phyloP scores from a whole-genome alignment of 768 basidiomycete genomes.

The Pholiota microspora region DNA sequence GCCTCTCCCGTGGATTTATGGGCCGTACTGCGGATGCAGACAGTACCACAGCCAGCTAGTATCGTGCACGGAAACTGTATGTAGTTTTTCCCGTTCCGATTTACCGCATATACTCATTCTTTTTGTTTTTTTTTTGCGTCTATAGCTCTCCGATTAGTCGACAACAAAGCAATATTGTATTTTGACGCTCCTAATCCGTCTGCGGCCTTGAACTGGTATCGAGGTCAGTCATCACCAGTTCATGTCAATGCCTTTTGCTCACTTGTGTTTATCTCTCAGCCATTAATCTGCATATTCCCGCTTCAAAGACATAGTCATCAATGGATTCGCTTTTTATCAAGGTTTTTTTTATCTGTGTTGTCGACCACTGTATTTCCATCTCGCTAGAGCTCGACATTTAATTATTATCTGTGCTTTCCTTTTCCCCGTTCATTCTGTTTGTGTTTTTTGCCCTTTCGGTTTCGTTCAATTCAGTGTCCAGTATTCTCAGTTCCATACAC shows the following conservation, averaged over 20 bases:
- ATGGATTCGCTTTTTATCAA: slow-evolving; percentile 3
- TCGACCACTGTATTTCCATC: slow-evolving; percentile 18
- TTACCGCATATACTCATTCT: slow-evolving; percentile 1
- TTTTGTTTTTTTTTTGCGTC: slow-evolving; percentile 6
- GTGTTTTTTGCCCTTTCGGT: no score
- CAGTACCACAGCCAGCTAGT: slow-evolving; percentile 84
- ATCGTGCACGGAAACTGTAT: slow-evolving; percentile 85
- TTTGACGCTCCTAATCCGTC: slow-evolving; percentile 84
- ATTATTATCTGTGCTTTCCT: slow-evolving; percentile 19
- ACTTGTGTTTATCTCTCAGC: slow-evolving; percentile 41
- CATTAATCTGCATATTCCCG: slow-evolving; percentile 86
- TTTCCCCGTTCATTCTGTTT: no score
- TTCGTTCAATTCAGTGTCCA: neutral
- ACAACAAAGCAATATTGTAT: slow-evolving; percentile 90
- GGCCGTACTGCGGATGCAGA: slow-evolving; percentile 96
- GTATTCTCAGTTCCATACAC: neutral
- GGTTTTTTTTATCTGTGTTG: slow-evolving; percentile 11
- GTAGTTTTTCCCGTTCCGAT: neutral
- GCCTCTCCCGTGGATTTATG: slow-evolving; percentile 83
- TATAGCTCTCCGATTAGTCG: slow-evolving; percentile 82
- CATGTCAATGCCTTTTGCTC: slow-evolving; percentile 15
- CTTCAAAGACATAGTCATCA: slow-evolving; percentile 60
- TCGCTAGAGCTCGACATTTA: slow-evolving; percentile 21
- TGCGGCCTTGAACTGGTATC: slow-evolving; percentile 86
- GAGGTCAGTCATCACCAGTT: slow-evolving; percentile 46